Conservation (phyloP, 2,329 filamentous ascomycete genomes). For the Colletotrichum magnum region DNA sequence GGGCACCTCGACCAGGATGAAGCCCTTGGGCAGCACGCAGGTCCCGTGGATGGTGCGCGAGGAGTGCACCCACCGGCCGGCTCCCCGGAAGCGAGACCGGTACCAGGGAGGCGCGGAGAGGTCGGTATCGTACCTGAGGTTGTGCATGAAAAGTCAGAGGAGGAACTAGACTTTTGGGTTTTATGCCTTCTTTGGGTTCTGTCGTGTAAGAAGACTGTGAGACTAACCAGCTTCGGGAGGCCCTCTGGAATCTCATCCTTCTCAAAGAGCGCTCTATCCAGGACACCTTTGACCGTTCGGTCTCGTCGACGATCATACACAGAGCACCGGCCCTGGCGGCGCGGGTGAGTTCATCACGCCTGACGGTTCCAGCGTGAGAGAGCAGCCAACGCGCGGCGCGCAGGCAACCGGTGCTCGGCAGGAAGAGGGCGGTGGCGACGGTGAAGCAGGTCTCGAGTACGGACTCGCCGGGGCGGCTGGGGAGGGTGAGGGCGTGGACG, state of each 20-base stretch:
- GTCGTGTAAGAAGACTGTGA: too few species aligned
- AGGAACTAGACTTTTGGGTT: constrained; percentile 12
- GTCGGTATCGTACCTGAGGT: constrained; percentile 27
- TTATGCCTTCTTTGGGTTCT: constrained; percentile 5
- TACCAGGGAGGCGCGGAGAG: constrained; percentile 23
- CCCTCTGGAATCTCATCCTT: constrained; percentile 34
- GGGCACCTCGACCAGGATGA: constrained; percentile 38
- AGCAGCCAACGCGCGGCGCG: constrained; percentile 39
- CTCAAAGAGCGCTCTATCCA: constrained; percentile 30
- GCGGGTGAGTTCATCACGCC: constrained; percentile 31
- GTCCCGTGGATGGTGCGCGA: constrained; percentile 37
- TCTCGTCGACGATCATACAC: constrained; percentile 43
- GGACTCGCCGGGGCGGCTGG: constrained; percentile 41
- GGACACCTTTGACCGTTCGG: constrained; percentile 30
- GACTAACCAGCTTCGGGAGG: constrained; percentile 28
- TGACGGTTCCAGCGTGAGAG: constrained; percentile 34
- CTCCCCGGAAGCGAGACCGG: constrained; percentile 30
- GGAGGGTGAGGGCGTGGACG: constrained; percentile 45
- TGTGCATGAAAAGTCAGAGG: neutral
- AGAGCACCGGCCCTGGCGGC: constrained; percentile 43
- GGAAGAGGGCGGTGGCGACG: constrained; percentile 33
- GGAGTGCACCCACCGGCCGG: constrained; percentile 34
- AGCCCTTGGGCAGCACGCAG: constrained; percentile 29
- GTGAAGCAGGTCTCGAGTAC: constrained; percentile 36
- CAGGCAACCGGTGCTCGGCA: constrained; percentile 41